Conservation (phyloP, 2,329 filamentous ascomycete genomes). For the Penicillium hordei region DNA sequence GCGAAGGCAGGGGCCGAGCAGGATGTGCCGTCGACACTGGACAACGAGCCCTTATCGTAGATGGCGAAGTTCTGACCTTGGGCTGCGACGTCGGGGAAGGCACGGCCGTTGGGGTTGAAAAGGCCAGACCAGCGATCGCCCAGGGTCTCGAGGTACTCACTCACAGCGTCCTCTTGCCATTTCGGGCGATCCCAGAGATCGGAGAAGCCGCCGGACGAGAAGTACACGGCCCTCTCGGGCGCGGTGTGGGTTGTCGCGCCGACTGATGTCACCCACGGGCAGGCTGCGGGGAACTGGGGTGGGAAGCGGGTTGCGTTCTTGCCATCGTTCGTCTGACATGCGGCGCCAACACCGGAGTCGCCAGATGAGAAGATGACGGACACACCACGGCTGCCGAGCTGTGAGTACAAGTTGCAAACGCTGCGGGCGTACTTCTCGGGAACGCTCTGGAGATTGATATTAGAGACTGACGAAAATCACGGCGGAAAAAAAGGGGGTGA, state of each 20-base stretch:
- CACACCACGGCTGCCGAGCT: constrained; percentile 53
- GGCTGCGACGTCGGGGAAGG: constrained; percentile 44
- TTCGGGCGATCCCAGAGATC: constrained; percentile 38
- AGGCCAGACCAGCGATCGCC: constrained; percentile 29
- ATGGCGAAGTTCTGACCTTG: constrained; percentile 38
- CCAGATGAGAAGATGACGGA: constrained; percentile 52
- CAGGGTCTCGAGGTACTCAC: constrained; percentile 31
- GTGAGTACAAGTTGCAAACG: constrained; percentile 49
- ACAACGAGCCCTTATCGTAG: constrained; percentile 31
- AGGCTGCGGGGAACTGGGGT: constrained; percentile 44
- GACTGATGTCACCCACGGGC: constrained; percentile 43
- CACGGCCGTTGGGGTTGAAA: constrained; percentile 39
- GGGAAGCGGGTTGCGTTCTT: constrained; percentile 41
- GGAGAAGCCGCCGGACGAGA: constrained; percentile 46
- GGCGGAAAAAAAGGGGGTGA: no score
- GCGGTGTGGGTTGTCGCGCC: constrained; percentile 42
- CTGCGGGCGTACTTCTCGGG: constrained; percentile 38
- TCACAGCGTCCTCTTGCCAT: constrained; percentile 39
- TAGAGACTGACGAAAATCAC: background rate
- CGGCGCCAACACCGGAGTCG: constrained; percentile 48
- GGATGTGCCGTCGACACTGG: constrained; percentile 41
- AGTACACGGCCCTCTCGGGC: constrained; percentile 42
- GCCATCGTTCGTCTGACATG: constrained; percentile 37
- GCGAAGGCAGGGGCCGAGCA: constrained; percentile 60
- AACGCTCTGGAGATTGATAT: constrained; percentile 26